phyloP scores from a whole-genome alignment of 2,329 filamentous ascomycete genomes.

The Exophiala phaeomuriformis region DNA sequence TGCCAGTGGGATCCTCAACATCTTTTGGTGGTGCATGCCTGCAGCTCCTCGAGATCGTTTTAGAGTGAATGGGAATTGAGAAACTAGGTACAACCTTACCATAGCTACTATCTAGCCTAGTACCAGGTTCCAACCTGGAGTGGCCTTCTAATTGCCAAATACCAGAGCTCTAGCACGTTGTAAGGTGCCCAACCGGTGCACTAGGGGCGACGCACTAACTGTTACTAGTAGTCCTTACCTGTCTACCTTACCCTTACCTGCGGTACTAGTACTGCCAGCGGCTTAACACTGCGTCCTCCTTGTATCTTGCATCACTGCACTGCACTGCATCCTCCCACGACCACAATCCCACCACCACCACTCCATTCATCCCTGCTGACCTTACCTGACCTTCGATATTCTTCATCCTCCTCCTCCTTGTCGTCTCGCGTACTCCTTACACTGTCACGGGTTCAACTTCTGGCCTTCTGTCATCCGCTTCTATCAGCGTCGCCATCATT shows the following conservation, averaged over 20 bases:
- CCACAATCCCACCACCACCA: slow-evolving; percentile 3
- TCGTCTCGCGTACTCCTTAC: slow-evolving; percentile 4
- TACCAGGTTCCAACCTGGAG: too few species aligned
- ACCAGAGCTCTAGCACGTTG: too few species aligned
- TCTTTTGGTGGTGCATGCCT: too few species aligned
- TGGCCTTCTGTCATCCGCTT: slow-evolving; percentile 1
- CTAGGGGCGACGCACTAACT: too few species aligned
- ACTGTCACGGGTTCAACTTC: slow-evolving; percentile 8
- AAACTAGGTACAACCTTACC: too few species aligned
- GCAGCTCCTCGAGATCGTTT: too few species aligned
- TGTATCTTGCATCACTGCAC: slow-evolving; percentile 10
- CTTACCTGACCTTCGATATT: slow-evolving; percentile 17
- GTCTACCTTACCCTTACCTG: not conserved
- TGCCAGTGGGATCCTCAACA: too few species aligned
- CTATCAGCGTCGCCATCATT: slow-evolving; percentile 7
- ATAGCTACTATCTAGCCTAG: too few species aligned
- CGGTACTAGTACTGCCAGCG: not conserved
- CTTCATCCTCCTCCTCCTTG: slow-evolving; percentile 14
- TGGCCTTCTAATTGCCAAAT: too few species aligned
- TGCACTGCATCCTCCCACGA: slow-evolving; percentile 1
- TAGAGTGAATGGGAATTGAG: too few species aligned
- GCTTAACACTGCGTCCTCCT: not conserved
- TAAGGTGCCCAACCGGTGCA: too few species aligned
- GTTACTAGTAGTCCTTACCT: too few species aligned
- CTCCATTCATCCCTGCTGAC: slow-evolving; percentile 17